Evolutionary conservation across 805 yeast species (phyloP).

Genomic region (Metschnikowia rubicola): DNA sequence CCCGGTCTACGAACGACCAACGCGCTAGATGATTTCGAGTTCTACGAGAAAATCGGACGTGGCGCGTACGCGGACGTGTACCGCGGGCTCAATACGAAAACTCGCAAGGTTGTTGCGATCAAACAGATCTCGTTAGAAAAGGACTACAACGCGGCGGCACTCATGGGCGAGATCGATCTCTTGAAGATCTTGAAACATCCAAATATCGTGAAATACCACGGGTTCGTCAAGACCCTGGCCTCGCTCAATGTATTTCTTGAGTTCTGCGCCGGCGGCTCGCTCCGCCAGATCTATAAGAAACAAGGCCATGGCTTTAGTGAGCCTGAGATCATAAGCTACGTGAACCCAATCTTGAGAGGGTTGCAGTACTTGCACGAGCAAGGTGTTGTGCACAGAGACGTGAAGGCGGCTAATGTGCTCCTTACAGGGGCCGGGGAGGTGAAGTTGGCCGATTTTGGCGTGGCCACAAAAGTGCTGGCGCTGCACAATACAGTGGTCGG

Average conservation of each 20-base stretch:
- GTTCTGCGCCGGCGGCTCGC: conserved; percentile 60
- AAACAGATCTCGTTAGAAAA: conserved; percentile 67
- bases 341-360: conserved; percentile 44
- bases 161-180: conserved; percentile 67
- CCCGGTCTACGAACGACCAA: conserved; percentile 36
- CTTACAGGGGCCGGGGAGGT: conserved; percentile 18
- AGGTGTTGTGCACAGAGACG: conserved; percentile 81
- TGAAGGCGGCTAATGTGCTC: conserved; percentile 44
- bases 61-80: conserved; percentile 93
- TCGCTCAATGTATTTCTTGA: conserved; percentile 58
- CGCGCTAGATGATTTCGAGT: conserved; percentile 47
- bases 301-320: conserved; percentile 55
- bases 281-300: conserved; percentile 48
- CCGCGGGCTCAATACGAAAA: conserved; percentile 62
- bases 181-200: conserved; percentile 60
- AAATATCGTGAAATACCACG: conserved; percentile 46
- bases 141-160: conserved; percentile 40
- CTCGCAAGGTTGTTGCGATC: conserved; percentile 71
- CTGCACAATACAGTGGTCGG: conserved; percentile 54
- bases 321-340: conserved; percentile 45
- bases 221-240: conserved; percentile 54
- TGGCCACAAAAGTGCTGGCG: conserved; percentile 60
- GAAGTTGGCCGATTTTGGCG: conserved; percentile 59
- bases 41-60: conserved; percentile 68
- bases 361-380: conserved; percentile 63